Evolutionary conservation across 208 protist species (phyloP), one percentile per base, ranked within the genome.

Genomic region (Wallacemonas collosoma): DNA sequence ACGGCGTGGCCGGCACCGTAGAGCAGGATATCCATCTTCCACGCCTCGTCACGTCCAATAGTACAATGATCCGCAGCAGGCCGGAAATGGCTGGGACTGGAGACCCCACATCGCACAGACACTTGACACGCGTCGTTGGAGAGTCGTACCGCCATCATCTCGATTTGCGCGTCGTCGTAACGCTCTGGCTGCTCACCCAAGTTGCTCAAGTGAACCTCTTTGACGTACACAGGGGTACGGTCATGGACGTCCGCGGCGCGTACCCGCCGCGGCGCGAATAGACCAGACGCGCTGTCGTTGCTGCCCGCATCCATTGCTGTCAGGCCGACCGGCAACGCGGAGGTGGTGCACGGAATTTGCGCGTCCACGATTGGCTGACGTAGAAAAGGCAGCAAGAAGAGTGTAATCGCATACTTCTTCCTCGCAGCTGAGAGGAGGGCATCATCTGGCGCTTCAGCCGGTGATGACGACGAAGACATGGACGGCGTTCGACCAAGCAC

Each of bases 81-180:
- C 17, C 65, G 15, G 3, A 79, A 41, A 14, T 15, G 1, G 9
- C 14, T 36, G 3, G 67, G 43, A 55, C 41, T 51, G 3, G 11
- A 36, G 7, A 14, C 68, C 62, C 68, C 43, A 47, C 79, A 83
- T 43, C 69, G 67, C 12, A 85, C 55, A 41, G 83, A 82, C 17
- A 88, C 55, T 14, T 88, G 83, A 68, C 73, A 85, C 12, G 83
- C 82, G 36, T 77, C 66, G 73, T 88, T 76, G 12, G 83, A 85
- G 60, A 88, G 73, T 15, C 83, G 79, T 26, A 69, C 71, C 17
- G 73, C 83, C 35, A 79, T 64, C 35, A 84, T 39, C 35, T 62
- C 56, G 50, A 88, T 75, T 62, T 84, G 76, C 2, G 61, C 47
- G 9, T 80, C 81, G 9, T 66, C 45, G 53, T 72, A 70, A 17